These are phyloP conservation scores for Paraurostyla sp. DNA, from an alignment of 73 alveolate genomes.

Conservation along the genomic window DNA sequence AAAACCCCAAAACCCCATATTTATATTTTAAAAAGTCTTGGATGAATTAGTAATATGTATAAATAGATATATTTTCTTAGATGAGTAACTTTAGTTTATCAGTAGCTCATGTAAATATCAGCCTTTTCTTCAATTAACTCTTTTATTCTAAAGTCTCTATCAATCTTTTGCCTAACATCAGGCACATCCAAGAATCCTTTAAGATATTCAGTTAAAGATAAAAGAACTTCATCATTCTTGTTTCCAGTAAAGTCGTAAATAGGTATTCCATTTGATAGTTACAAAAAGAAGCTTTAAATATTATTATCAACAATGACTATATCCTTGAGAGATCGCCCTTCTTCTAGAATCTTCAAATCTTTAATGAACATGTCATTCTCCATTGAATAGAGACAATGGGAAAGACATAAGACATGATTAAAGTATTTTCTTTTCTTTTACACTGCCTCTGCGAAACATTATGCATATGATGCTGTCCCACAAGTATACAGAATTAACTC, in stretches of 20 bases:
- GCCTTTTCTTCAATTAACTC: constrained; percentile 46
- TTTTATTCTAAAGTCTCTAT: constrained; percentile 11
- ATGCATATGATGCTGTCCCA: constrained; percentile 48
- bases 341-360: constrained; percentile 59
- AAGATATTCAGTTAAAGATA: constrained; percentile 39
- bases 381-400: constrained; percentile 46
- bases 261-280: constrained; percentile 56
- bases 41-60: too few relatives aligned
- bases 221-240: constrained; percentile 17
- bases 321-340: constrained; percentile 31
- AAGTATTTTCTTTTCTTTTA: constrained; percentile 38
- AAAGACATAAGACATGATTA: constrained; percentile 14
- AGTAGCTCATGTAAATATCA: background rate
- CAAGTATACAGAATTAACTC: constrained; percentile 49
- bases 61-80: too few relatives aligned
- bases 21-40: too few relatives aligned
- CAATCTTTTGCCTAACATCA: constrained; percentile 54
- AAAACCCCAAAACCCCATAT: too few relatives aligned
- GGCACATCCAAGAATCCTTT: background rate
- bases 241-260: constrained; percentile 43
- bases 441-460: constrained; percentile 35
- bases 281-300: constrained; percentile 25
- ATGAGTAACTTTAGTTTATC: too few relatives aligned
- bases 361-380: constrained; percentile 53
- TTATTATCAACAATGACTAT: constrained; percentile 45